These are phyloP conservation scores for Epithemia pelagica DNA, from an alignment of 108 stramenopile species.

Conservation along the genomic window DNA sequence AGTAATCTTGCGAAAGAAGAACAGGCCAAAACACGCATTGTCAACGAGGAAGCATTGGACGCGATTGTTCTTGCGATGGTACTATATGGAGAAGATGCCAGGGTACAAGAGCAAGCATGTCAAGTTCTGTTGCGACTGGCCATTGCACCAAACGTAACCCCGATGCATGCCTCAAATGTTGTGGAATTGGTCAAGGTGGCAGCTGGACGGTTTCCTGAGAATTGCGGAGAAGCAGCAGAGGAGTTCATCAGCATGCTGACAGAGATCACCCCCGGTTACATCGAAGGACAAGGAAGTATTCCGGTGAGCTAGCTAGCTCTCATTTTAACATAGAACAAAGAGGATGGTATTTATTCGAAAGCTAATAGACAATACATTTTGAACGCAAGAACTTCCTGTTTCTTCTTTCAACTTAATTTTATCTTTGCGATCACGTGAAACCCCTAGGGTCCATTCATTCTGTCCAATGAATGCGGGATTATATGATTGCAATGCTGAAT, in stretches of 20 bases:
- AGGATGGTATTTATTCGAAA: too few relatives aligned
- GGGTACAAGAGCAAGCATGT: constrained; percentile 56
- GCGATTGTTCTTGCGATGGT: constrained; percentile 75
- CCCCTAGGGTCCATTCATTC: too few relatives aligned
- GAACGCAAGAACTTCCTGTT: too few relatives aligned
- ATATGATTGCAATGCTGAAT: too few relatives aligned
- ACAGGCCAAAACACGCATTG: constrained; percentile 43
- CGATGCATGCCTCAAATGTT: constrained; percentile 53
- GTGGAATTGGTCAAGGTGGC: constrained; percentile 40
- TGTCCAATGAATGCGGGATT: too few relatives aligned
- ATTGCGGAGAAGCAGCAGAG: constrained; percentile 36
- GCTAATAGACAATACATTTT: too few relatives aligned
- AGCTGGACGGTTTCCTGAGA: constrained; percentile 38
- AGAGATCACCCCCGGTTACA: constrained; percentile 1
- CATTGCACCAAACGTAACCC: constrained; percentile 39
- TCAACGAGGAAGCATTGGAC: constrained; percentile 57
- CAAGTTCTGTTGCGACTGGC: constrained; percentile 38
- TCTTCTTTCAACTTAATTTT: too few relatives aligned
- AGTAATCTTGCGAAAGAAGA: constrained; percentile 51
- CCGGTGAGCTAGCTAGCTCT: background rate
- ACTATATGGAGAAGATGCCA: constrained; percentile 39
- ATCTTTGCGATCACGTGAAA: too few relatives aligned
- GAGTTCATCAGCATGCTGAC: constrained; percentile 9
- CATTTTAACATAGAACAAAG: too few relatives aligned
- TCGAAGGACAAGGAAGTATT: background rate